Evolutionary conservation across 176 grass and related monocot genomes (phyloP), one percentile per base, ranked within the genome.

Genomic region (Phyllostachys edulis): DNA sequence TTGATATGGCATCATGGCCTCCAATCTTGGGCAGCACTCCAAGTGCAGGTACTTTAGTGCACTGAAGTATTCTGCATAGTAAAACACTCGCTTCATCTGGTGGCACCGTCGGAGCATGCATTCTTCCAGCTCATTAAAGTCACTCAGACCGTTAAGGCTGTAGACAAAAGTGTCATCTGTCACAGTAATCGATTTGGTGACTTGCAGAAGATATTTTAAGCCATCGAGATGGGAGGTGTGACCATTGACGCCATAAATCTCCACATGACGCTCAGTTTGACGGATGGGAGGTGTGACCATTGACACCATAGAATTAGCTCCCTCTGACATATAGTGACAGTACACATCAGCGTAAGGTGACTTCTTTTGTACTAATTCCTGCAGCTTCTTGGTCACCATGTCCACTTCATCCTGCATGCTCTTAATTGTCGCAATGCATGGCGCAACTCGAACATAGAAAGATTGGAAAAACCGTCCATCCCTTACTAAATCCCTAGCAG

Each of bases 131-230:
- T 23, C 7, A 0, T 5, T 0, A 0, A 87, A 40, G 17, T 0
- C 0, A 27, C 51, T 39, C 0, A 60, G 17, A 14, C 21, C 0
- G 42, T 0, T 0, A 36, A 82, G 73, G 0, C 0, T 0, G 0
- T 0, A 5, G 0, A 88, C 8, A 21, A 5, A 75, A 42, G 16
- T 15, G 21, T 84, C 86, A 57, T 9, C 10, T 17, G 1, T 73
- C 87, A 88, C 17, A 6, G 17, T 15, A 0, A 88, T 47, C 0
- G 81, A 88, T 59, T 60, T 88, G 6, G 59, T 66, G 49, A 67
- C 26, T 5, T 3, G 0, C 0, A 73, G 57, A 62, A 88, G 75
- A 16, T 0, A 0, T 0, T 0, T 0, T 16, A 88, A 54, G 73
- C 74, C 87, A 27, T 39, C 0, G 9, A 24, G 9, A 73, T 23